Evolutionary conservation across 106 monocot species (phyloP), one percentile per base, ranked within the genome.

Genomic region (Acorus calamus): DNA sequence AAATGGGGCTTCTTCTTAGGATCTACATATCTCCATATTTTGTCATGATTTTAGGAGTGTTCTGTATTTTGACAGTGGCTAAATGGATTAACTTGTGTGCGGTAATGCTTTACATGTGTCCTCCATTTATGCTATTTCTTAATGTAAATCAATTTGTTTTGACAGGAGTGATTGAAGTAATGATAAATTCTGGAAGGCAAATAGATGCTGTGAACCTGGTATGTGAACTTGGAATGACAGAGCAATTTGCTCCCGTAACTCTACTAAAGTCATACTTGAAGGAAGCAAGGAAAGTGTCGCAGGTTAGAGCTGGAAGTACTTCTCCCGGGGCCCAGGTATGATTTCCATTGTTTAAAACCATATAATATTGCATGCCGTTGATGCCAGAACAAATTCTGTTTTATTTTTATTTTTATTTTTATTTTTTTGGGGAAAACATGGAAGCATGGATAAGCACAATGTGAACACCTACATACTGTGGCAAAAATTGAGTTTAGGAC

Each of bases 201-300:
- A 86, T 94, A 58, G 94, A 94, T 48, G 94, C 83, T 51, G 70
- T 94, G 54, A 94, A 94, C 67, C 74, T 94, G 42, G 85, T 84
- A 55, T 94, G 75, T 81, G 89, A 86, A 67, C 89, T 94, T 77
- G 83, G 71, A 13, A 62, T 89, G 61, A 86, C 84, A 14, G 79
- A 86, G 12, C 70, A 78, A 72, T 94, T 84, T 76, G 45, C 78
- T 60, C 89, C 89, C 28, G 83, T 89, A 7, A 78, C 78, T 54
- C 65, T 94, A 67, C 77, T 94, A 54, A 94, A 89, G 80, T 71
- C 94, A n/a, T 81, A 77, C 70, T 61, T 89, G 68, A 94, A 84
- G 63, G 94, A 94, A 42, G 76, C 69, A 8, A 89, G 71, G 73
- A 93, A 79, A 66, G 44, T 64, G 5, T 73, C 69, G 44, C 71